Conservation (phyloP, 2,329 filamentous ascomycete species). For the Botrytis sinoallii region DNA sequence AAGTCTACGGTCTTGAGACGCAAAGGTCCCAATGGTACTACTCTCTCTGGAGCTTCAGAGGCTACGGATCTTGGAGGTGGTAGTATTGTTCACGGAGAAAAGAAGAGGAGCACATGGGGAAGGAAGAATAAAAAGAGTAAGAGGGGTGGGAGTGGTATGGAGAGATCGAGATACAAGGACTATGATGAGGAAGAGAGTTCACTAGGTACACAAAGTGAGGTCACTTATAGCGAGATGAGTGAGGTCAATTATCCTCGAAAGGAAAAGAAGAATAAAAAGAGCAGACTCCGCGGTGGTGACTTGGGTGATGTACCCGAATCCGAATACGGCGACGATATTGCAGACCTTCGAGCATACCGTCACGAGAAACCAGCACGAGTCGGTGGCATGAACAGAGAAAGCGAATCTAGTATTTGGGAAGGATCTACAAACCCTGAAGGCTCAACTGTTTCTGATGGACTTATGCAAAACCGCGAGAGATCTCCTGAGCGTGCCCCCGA, state of each 20-base stretch:
- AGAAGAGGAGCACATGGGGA: slow-evolving; percentile 46
- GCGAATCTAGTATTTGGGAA: slow-evolving; percentile 78
- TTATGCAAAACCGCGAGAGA: slow-evolving; percentile 56
- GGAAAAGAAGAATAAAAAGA: slow-evolving; percentile 38
- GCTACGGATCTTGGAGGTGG: slow-evolving; percentile 84
- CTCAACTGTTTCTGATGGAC: slow-evolving; percentile 46
- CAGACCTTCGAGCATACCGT: slow-evolving; percentile 74
- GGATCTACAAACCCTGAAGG: slow-evolving; percentile 59
- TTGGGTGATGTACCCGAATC: slow-evolving; percentile 28
- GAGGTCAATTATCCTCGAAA: slow-evolving; percentile 31
- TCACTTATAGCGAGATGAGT: slow-evolving; percentile 29
- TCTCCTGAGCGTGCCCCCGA: slow-evolving; percentile 55
- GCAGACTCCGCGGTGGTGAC: slow-evolving; percentile 31
- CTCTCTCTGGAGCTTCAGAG: slow-evolving; percentile 77
- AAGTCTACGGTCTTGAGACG: slow-evolving; percentile 89
- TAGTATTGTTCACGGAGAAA: slow-evolving; percentile 72
- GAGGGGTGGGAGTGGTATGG: slow-evolving; percentile 24
- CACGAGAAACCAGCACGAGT: slow-evolving; percentile 83
- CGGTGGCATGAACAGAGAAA: slow-evolving; percentile 80
- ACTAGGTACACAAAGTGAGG: slow-evolving; percentile 24
- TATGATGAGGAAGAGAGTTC: slow-evolving; percentile 32
- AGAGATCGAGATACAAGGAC: slow-evolving; percentile 35
- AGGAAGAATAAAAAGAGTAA: slow-evolving; percentile 39
- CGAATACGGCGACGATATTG: slow-evolving; percentile 54
- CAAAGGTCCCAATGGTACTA: slow-evolving; percentile 83